phyloP scores from a whole-genome alignment of 176 grass and related monocot genomes.

The Zea mays region Zm-B73-REFERENCE-NAM-5.0 NC_050098.1:31906001-31906500 shows the following conservation, averaged over 20 bases:
- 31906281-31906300: not conserved
- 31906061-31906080: not conserved
- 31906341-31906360: not conserved
- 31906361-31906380: not conserved
- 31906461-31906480: not conserved
- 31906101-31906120: not conserved
- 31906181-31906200: not conserved
- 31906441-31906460: not conserved
- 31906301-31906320: not conserved
- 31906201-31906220: not conserved
- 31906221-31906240: not conserved
- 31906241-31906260: not conserved
- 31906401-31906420: not conserved
- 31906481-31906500: not conserved
- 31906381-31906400: not conserved
- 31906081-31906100: not conserved
- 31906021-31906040: not conserved
- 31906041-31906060: not conserved
- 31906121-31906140: too few species aligned
- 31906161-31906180: not conserved
- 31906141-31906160: rapidly evolving
- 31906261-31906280: not conserved
- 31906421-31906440: not conserved
- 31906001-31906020: not conserved
- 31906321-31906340: not conserved